phyloP scores from a whole-genome alignment of 306 rosid species.

The Quercus agrifolia region DNA sequence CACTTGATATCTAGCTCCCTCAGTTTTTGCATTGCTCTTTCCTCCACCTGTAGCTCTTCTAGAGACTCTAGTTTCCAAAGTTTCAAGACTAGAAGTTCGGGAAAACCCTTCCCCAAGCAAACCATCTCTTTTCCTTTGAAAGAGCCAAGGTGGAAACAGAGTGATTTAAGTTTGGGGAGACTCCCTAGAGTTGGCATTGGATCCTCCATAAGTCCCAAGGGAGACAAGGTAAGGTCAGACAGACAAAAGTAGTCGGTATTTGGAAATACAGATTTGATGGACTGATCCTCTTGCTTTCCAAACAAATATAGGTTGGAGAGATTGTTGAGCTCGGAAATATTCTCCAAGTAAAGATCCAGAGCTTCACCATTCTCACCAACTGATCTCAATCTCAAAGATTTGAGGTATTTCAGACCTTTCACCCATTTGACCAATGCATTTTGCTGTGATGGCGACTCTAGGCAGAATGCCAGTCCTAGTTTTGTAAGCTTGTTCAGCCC shows the following conservation, averaged over 20 bases:
- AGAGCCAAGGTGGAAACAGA: constrained; percentile 25
- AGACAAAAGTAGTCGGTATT: too few species aligned
- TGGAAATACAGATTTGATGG: background rate
- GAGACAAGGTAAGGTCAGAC: constrained; percentile 30
- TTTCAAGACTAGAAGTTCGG: constrained; percentile 30
- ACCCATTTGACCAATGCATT: background rate
- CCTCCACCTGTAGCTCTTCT: background rate
- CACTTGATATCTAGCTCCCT: constrained; percentile 27
- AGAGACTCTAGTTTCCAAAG: constrained; percentile 26
- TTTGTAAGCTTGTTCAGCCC: constrained; percentile 32
- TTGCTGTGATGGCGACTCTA: background rate
- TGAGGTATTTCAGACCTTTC: constrained; percentile 11
- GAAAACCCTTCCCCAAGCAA: constrained; percentile 3
- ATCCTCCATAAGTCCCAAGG: constrained; percentile 23
- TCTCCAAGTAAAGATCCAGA: background rate
- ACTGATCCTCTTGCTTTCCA: background rate
- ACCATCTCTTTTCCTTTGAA: constrained; percentile 1
- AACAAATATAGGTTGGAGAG: constrained; percentile 31
- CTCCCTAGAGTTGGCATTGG: constrained; percentile 18
- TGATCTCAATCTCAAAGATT: constrained; percentile 22
- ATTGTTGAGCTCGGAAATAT: constrained; percentile 11
- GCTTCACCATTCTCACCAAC: constrained; percentile 8
- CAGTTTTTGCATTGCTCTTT: background rate
- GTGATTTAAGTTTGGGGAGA: constrained; percentile 21
- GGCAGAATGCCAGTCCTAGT: constrained; percentile 27